These are phyloP conservation scores for Starmerella potacharoeniae DNA, from an alignment of 805 yeast species.

Conservation along the genomic window DNA sequence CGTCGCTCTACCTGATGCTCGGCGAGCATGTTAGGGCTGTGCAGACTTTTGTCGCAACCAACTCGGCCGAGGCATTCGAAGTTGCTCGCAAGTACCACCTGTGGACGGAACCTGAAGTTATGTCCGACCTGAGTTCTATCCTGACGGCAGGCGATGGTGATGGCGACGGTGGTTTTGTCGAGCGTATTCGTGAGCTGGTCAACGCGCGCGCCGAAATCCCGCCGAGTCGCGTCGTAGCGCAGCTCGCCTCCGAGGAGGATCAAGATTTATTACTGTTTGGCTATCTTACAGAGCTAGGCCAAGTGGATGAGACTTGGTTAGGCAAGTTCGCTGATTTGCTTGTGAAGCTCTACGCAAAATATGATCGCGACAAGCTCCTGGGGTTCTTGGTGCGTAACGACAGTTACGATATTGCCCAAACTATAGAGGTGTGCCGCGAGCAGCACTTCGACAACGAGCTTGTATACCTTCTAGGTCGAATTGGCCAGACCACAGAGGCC, in stretches of 20 bases:
- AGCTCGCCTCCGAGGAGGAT: constrained; percentile 28
- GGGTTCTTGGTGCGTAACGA: constrained; percentile 47
- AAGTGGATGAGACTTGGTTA: constrained; percentile 44
- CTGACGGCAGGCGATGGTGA: constrained; percentile 20
- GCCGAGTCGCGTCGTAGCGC: constrained; percentile 40
- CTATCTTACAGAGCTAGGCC: constrained; percentile 50
- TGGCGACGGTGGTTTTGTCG: constrained; percentile 16
- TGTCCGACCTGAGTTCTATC: constrained; percentile 38
- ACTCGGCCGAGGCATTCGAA: constrained; percentile 44
- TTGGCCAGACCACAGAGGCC: constrained; percentile 72
- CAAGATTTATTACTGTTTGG: constrained; percentile 36
- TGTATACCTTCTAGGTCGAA: constrained; percentile 68
- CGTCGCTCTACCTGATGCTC: constrained; percentile 42
- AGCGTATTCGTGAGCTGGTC: constrained; percentile 17
- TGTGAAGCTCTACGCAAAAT: constrained; percentile 53
- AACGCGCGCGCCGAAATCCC: constrained; percentile 35
- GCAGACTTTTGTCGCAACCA: constrained; percentile 45
- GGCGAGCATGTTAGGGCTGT: constrained; percentile 55
- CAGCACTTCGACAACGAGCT: constrained; percentile 52
- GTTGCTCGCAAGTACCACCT: constrained; percentile 56
- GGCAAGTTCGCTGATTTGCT: constrained; percentile 55
- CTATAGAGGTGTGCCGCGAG: constrained; percentile 53
- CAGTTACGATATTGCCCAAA: constrained; percentile 51
- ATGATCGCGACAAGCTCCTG: constrained; percentile 44
- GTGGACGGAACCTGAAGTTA: constrained; percentile 34